These are phyloP conservation scores for Nymphaea thermarum DNA, from an alignment of 164 flowering plant species.

Conservation along the genomic window DNA sequence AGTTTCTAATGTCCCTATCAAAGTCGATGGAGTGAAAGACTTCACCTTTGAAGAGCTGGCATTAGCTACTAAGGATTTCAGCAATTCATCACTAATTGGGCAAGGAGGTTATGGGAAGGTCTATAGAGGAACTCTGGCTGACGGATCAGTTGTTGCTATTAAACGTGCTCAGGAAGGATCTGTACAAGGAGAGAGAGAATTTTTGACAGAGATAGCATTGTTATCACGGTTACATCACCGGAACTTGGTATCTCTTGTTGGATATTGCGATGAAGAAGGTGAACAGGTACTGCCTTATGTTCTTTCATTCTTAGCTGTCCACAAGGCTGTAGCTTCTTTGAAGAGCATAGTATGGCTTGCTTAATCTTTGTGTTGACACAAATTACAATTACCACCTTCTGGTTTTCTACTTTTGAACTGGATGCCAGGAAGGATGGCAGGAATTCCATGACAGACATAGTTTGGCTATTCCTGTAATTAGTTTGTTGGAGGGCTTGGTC, in stretches of 20 bases:
- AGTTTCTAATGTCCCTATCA: slow-evolving; percentile 39
- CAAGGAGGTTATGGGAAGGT: slow-evolving; percentile 86
- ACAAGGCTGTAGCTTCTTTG: neutral
- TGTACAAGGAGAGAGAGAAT: slow-evolving; percentile 62
- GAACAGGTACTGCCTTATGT: slow-evolving; percentile 48
- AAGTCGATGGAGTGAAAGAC: slow-evolving; percentile 54
- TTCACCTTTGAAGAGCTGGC: slow-evolving; percentile 49
- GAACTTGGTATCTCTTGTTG: slow-evolving; percentile 57
- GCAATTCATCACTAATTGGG: slow-evolving; percentile 37
- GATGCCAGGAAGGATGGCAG: no score
- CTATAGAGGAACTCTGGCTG: slow-evolving; percentile 43
- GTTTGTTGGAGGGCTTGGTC: no score
- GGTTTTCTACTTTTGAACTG: no score
- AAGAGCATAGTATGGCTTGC: neutral
- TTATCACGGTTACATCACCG: slow-evolving; percentile 72
- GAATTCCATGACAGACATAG: no score
- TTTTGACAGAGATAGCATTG: slow-evolving; percentile 60
- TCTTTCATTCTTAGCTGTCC: no score
- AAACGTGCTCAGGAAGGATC: slow-evolving; percentile 73
- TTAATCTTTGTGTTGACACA: no score
- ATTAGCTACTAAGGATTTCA: slow-evolving; percentile 45
- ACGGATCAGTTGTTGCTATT: slow-evolving; percentile 45
- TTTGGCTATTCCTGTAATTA: no score
- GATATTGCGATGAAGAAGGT: slow-evolving; percentile 62
- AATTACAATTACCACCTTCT: no score